These are phyloP conservation scores for Picocystis sp. DNA, from an alignment of 163 green algal genomes.

Conservation along the genomic window DNA sequence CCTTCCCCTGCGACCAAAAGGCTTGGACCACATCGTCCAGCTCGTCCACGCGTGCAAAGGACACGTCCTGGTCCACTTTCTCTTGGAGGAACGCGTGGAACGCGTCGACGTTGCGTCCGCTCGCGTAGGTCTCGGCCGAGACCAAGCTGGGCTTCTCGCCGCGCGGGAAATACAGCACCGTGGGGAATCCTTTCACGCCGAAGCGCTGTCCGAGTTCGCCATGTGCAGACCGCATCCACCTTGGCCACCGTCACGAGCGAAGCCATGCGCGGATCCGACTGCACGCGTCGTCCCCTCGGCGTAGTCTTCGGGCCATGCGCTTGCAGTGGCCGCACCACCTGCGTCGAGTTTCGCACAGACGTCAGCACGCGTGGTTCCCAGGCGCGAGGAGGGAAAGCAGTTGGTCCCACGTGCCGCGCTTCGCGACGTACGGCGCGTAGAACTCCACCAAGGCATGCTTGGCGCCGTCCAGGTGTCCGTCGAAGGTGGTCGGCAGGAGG, in stretches of 20 bases:
- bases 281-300: slow-evolving; percentile 26
- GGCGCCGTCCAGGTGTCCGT: slow-evolving; percentile 40
- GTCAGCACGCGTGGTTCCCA: too few relatives aligned
- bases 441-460: slow-evolving; percentile 53
- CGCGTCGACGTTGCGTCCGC: slow-evolving; percentile 29
- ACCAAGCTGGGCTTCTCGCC: slow-evolving; percentile 37
- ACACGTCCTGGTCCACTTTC: slow-evolving; percentile 37
- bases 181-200: slow-evolving; percentile 56
- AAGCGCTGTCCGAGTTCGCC: slow-evolving; percentile 47
- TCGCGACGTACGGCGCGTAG: slow-evolving; percentile 23
- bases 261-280: slow-evolving; percentile 35
- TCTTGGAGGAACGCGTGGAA: slow-evolving; percentile 52
- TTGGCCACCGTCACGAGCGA: slow-evolving; percentile 51
- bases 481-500: slow-evolving; percentile 42
- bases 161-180: slow-evolving; percentile 55
- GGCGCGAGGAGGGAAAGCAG: too few relatives aligned
- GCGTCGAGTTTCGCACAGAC: too few relatives aligned
- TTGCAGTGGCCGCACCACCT: slow-evolving; percentile 54
- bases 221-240: slow-evolving; percentile 54
- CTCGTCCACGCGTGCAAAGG: slow-evolving; percentile 41
- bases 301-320: slow-evolving; percentile 32
- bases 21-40: slow-evolving; percentile 39
- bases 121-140: slow-evolving; percentile 40
- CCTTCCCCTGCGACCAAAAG: slow-evolving; percentile 25
- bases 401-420: neutral